These are phyloP conservation scores for Neofusicoccum ribis DNA, from an alignment of 2,329 filamentous ascomycete genomes.

Conservation along the genomic window DNA sequence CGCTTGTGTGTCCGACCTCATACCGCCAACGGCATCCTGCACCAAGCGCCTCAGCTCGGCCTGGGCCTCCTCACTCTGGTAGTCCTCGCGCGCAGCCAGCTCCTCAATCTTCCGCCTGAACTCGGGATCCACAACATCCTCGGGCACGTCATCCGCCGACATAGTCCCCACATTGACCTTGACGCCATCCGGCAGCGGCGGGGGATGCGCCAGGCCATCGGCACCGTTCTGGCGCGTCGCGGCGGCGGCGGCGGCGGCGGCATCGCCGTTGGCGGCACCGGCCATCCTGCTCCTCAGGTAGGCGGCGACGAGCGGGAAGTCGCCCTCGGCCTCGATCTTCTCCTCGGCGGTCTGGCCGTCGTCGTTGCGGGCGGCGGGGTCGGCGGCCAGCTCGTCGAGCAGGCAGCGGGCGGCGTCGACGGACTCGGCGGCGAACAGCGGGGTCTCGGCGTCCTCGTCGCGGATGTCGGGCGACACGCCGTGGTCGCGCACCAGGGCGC, in stretches of 20 bases:
- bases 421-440: slow-evolving; percentile 89
- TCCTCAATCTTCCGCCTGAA: slow-evolving; percentile 87
- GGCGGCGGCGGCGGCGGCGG: slow-evolving; percentile 11
- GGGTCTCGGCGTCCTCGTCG: slow-evolving; percentile 91
- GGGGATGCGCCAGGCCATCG: slow-evolving; percentile 46
- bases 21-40: slow-evolving; percentile 72
- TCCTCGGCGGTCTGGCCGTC: slow-evolving; percentile 80
- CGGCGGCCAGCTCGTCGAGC: slow-evolving; percentile 77
- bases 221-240: slow-evolving; percentile 24
- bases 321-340: slow-evolving; percentile 75
- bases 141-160: slow-evolving; percentile 52
- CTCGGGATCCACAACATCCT: slow-evolving; percentile 69
- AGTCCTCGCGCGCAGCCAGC: slow-evolving; percentile 79
- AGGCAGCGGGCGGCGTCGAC: slow-evolving; percentile 74
- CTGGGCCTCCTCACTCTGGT: slow-evolving; percentile 78
- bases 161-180: slow-evolving; percentile 76
- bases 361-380: slow-evolving; percentile 64
- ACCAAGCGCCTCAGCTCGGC: slow-evolving; percentile 75
- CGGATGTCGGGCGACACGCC: slow-evolving; percentile 77
- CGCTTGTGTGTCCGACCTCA: slow-evolving; percentile 41
- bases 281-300: slow-evolving; percentile 57
- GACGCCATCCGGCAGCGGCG: slow-evolving; percentile 72
- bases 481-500: slow-evolving; percentile 72
- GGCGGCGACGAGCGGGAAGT: slow-evolving; percentile 71
- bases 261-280: slow-evolving; percentile 29